These are phyloP conservation scores for Salvia rosmarinus DNA, from an alignment of 257 asterid species.

Conservation along the genomic window DNA sequence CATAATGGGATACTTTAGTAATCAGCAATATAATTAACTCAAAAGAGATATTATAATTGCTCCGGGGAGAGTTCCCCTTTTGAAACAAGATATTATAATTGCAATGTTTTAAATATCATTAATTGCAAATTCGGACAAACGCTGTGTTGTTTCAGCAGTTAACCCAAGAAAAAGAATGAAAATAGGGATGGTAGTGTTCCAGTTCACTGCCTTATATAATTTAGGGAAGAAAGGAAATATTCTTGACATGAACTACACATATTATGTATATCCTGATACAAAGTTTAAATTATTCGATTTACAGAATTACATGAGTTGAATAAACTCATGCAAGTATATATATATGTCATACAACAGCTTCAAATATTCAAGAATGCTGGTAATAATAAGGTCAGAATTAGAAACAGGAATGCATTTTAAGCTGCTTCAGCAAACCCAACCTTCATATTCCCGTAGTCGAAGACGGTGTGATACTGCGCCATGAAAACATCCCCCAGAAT, in stretches of 20 bases:
- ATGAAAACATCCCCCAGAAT: slow-evolving; percentile 84
- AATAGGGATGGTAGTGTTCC: too few species aligned
- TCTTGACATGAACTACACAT: not conserved
- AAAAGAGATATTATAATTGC: too few species aligned
- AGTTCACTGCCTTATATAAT: too few species aligned
- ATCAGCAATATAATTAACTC: too few species aligned
- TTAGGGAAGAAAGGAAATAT: too few species aligned
- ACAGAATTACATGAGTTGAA: slow-evolving; percentile 16
- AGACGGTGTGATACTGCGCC: slow-evolving; percentile 79
- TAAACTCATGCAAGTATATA: not conserved
- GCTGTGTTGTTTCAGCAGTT: too few species aligned
- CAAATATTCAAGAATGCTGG: slow-evolving; percentile 9
- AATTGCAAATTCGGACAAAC: too few species aligned
- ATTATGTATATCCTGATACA: not conserved
- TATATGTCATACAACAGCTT: not conserved
- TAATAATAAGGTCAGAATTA: not conserved
- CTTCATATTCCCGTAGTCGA: slow-evolving; percentile 67
- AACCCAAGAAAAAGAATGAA: too few species aligned
- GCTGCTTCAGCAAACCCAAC: slow-evolving; percentile 89
- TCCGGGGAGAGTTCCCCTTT: too few species aligned
- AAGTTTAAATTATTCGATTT: slow-evolving; percentile 19
- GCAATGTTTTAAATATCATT: too few species aligned
- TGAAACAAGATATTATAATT: too few species aligned
- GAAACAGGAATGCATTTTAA: slow-evolving; percentile 31
- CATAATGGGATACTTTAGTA: too few species aligned